These are phyloP conservation scores for Mortierella sp. DNA, from an alignment of 371 early-diverging fungal genomes.

Conservation along the genomic window DNA sequence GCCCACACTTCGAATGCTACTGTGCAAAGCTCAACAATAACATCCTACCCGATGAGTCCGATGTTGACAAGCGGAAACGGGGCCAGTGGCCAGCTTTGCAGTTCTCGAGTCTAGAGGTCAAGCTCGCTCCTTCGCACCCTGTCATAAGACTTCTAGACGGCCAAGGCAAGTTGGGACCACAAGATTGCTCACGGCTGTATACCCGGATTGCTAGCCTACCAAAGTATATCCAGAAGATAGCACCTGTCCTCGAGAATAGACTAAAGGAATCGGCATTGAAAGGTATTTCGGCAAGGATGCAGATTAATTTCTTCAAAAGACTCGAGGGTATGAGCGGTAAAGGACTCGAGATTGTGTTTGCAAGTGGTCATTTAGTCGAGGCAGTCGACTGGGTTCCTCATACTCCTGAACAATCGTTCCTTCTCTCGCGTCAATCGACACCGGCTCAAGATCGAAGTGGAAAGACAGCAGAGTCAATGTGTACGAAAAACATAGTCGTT, in stretches of 20 bases:
- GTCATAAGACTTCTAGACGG: constrained; percentile 14
- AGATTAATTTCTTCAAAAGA: constrained; percentile 21
- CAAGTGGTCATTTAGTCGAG: constrained; percentile 8
- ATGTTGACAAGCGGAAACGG: constrained; percentile 1
- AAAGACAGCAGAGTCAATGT: neutral
- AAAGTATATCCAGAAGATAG: constrained; percentile 15
- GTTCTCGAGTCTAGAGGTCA: constrained; percentile 7
- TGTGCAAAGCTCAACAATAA: constrained; percentile 11
- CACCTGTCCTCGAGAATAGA: constrained; percentile 24
- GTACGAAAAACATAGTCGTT: neutral
- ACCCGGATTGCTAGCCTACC: constrained; percentile 27
- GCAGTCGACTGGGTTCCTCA: constrained; percentile 12
- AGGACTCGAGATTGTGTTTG: constrained; percentile 27
- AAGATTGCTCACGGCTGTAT: constrained; percentile 18
- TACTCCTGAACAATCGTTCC: neutral
- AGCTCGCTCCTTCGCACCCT: constrained; percentile 18
- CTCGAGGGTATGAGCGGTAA: constrained; percentile 26
- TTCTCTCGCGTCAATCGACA: neutral
- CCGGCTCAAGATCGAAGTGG: neutral
- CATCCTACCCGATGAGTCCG: constrained; percentile 15
- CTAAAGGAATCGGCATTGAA: constrained; percentile 14
- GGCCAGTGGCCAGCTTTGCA: constrained; percentile 6
- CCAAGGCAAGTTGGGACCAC: constrained; percentile 5
- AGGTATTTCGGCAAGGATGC: constrained; percentile 9
- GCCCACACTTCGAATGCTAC: constrained; percentile 17